Evolutionary conservation across 108 stramenopile genomes (phyloP), one percentile per base, ranked within the genome.

Genomic region (Asterionellopsis glacialis): DNA sequence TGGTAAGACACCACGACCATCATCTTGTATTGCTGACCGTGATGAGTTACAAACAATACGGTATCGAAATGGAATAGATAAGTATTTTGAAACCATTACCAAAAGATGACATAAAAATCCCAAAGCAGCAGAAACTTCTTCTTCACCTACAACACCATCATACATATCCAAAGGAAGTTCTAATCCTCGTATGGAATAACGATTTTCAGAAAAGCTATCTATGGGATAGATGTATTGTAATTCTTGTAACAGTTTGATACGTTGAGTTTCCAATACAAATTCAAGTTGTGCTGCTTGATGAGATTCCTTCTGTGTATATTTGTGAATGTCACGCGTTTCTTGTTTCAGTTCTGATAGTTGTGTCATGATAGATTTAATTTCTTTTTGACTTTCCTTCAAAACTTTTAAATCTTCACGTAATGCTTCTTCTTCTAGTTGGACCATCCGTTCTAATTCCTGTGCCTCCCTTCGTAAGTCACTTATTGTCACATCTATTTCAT

Each of bases 1-100:
- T n/a, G 90, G 92, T 51, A 81, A 82, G 16, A 90, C 77, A 12
- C 63, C 67, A 11, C 63, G 56, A 9, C 57, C 38, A 22, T 59
- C 79, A 24, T 71, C 67, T 57, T 76, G 64, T 22, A 85, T 68
- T 9, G 73, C 84, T 12, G 83, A 92, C 45, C 95, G 87, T 18
- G 88, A 90, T 22, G 87, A 86, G 50, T 89, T 89, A 74, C 83
- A 91, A 70, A 94, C 67, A 40, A 94, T 71, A 27, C 73, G 70
- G 57, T 94, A 84, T 45, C 92, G 79, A 19, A 93, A 65, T 22
- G 82, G 69, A 12, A 93, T 77, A 14, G 65, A 57, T 18, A 92
- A 77, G 54, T 95, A 95, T 72, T 95, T 95, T 62, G 74, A 69
- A 43, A 77, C 73, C 73, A 93, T 73, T 41, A 75, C 64, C 4